These are phyloP conservation scores for Heracleum sosnowskyi DNA, from an alignment of 129 eudicot species.

Conservation along the genomic window DNA sequence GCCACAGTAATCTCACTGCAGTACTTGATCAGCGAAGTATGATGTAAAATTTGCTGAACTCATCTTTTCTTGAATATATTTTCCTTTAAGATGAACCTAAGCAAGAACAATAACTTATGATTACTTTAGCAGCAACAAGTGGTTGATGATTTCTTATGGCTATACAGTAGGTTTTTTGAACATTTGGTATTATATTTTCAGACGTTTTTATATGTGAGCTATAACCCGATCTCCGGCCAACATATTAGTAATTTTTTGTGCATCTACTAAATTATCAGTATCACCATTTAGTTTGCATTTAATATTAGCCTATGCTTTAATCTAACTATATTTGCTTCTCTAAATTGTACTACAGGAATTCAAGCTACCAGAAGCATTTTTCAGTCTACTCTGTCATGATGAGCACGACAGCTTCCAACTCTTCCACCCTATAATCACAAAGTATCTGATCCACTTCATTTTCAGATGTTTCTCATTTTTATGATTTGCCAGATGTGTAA, in stretches of 20 bases:
- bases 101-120: neutral
- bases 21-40: no score
- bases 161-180: neutral
- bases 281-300: neutral
- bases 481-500: neutral
- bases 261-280: neutral
- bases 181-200: neutral
- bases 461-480: neutral
- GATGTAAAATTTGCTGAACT: neutral
- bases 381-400: neutral
- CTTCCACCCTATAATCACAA: neutral
- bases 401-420: neutral
- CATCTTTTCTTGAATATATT: neutral
- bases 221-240: neutral
- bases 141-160: neutral
- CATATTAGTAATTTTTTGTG: neutral
- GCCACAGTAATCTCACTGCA: neutral
- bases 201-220: neutral
- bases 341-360: neutral
- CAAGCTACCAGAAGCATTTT: neutral
- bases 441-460: neutral
- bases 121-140: neutral
- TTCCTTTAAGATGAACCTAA: neutral
- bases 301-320: neutral
- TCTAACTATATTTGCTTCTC: neutral